Percentiles rank a stretch among this genome's conserved stretches.
These are phyloP conservation scores for Nemania sp. DNA, from an alignment of 2,329 filamentous ascomycete species.

Conservation along the genomic window DNA sequence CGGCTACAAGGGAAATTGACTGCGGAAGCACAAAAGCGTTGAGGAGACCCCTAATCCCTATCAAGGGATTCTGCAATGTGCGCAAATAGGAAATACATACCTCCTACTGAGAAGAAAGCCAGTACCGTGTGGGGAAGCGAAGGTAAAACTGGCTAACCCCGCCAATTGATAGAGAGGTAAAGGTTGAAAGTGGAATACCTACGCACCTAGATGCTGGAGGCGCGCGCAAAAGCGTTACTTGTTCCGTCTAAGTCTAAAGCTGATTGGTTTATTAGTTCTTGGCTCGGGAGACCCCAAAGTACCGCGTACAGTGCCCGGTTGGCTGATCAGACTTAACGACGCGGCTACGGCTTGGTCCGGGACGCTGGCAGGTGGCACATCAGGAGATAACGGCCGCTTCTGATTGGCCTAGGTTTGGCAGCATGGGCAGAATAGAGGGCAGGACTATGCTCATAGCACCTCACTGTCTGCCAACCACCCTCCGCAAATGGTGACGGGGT, in stretches of 20 bases:
- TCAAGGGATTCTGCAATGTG: background rate
- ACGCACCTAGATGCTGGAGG: conserved; percentile 5
- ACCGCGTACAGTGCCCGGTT: conserved; percentile 36
- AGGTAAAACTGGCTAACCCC: background rate
- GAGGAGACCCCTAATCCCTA: conserved; percentile 31
- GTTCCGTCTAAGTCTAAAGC: conserved; percentile 4
- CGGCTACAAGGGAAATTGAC: background rate
- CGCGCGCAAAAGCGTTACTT: conserved; percentile 30
- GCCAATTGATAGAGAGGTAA: conserved; percentile 1
- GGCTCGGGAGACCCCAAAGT: conserved; percentile 22
- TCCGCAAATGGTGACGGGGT: conserved; percentile 29
- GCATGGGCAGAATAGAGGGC: background rate
- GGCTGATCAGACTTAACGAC: conserved; percentile 21
- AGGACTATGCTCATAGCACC: background rate
- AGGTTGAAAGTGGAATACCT: background rate
- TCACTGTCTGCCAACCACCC: conserved; percentile 32
- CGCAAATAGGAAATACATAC: background rate
- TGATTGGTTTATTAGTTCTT: conserved; percentile 24
- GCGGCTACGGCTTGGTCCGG: conserved; percentile 36
- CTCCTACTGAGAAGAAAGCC: background rate
- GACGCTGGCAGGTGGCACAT: conserved; percentile 37
- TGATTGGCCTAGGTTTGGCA: conserved; percentile 17
- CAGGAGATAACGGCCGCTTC: conserved; percentile 3
- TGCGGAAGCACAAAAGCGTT: conserved; percentile 34
- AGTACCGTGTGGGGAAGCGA: conserved; percentile 11